A percentile compares a stretch with the other conserved stretches of the same genome.
Evolutionary conservation across 2,329 filamentous ascomycete genomes (phyloP).

Genomic region (Ophiosphaerella narmari): DNA sequence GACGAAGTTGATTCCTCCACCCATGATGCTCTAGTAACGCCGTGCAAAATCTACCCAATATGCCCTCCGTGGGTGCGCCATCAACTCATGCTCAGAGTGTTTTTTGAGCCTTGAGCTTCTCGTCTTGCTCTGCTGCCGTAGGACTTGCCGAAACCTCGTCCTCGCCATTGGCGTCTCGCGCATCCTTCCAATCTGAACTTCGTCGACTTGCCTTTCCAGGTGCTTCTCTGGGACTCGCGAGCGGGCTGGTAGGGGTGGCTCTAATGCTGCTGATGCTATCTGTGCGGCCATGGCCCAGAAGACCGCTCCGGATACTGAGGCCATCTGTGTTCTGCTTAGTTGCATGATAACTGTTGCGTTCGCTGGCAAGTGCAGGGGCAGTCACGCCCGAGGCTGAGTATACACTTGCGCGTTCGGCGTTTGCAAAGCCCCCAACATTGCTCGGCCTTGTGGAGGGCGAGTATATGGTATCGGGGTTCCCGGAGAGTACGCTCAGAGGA

Average conservation of each 20-base stretch:
- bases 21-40: background rate
- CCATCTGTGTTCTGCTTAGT: conserved; percentile 65
- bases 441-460: conserved; percentile 54
- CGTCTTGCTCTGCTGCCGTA: conserved; percentile 12
- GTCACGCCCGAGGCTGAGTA: conserved; percentile 73
- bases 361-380: conserved; percentile 68
- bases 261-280: conserved; percentile 81
- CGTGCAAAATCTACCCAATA: background rate
- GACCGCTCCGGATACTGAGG: conserved; percentile 77
- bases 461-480: conserved; percentile 63
- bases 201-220: conserved; percentile 37
- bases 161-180: conserved; percentile 32
- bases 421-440: conserved; percentile 59
- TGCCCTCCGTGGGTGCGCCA: background rate
- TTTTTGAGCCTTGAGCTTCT: conserved; percentile 3
- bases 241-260: conserved; percentile 58
- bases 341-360: conserved; percentile 81
- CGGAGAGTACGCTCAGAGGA: conserved; percentile 76
- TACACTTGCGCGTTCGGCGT: conserved; percentile 74
- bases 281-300: conserved; percentile 75
- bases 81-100: background rate
- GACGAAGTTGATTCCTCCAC: background rate
- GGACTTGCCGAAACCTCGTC: conserved; percentile 26
- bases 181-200: conserved; percentile 45
- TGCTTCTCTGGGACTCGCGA: conserved; percentile 59